Evolutionary conservation across 345 rosid species (phyloP).

Genomic region (Excoecaria cochinchinensis): DNA sequence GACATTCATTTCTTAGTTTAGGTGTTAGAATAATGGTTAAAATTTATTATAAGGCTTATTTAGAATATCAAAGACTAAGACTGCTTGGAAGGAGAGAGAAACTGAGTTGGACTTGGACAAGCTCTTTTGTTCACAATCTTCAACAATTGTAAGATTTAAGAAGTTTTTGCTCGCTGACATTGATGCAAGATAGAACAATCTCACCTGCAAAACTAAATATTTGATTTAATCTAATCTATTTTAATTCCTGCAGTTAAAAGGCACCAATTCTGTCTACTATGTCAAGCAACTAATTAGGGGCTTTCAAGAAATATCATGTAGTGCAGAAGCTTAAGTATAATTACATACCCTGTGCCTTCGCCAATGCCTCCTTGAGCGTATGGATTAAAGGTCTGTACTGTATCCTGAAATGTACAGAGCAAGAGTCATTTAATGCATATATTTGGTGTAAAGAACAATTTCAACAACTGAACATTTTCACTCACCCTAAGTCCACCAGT

Average conservation of each 20-base stretch:
- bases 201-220: background rate
- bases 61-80: background rate
- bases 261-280: background rate
- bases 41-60: background rate
- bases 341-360: constrained; percentile 82
- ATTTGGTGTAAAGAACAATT: background rate
- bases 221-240: background rate
- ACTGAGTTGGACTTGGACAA: background rate
- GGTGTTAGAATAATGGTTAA: background rate
- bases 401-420: constrained; percentile 52
- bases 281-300: background rate
- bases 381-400: constrained; percentile 80
- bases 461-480: constrained; percentile 14
- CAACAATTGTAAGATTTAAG: background rate
- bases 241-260: background rate
- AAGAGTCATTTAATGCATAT: constrained; percentile 8
- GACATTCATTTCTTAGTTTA: background rate
- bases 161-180: background rate
- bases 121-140: background rate
- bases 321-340: constrained; percentile 11
- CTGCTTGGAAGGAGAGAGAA: background rate
- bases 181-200: background rate
- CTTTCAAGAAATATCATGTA: background rate
- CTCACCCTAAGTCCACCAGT: constrained; percentile 94
- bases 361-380: constrained; percentile 61